Evolutionary conservation across 2,329 filamentous ascomycete genomes (phyloP).

Genomic region (Colletotrichum sansevieriae): DNA sequence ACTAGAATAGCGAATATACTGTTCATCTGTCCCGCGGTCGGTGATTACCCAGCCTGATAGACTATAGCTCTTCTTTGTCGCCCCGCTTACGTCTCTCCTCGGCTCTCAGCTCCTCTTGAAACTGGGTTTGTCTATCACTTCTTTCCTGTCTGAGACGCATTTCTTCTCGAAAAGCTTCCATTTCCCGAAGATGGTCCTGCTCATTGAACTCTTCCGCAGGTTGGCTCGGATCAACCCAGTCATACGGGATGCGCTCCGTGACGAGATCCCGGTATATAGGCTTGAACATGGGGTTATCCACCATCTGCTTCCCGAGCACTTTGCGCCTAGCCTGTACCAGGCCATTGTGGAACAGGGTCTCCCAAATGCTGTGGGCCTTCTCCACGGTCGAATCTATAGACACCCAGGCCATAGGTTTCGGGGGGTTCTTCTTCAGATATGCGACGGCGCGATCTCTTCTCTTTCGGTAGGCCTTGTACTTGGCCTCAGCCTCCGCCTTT

Average conservation of each 20-base stretch:
- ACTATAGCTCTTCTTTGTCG: conserved; percentile 34
- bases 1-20: conserved; percentile 11
- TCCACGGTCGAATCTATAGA: conserved; percentile 8
- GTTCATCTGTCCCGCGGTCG: no score
- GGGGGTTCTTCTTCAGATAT: conserved; percentile 34
- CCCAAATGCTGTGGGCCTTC: conserved; percentile 3
- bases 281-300: conserved; percentile 30
- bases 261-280: conserved; percentile 37
- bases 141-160: conserved; percentile 26
- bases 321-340: conserved; percentile 21
- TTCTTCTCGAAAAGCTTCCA: conserved; percentile 36
- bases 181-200: conserved; percentile 26
- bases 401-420: conserved; percentile 36
- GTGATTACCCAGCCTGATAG: no score
- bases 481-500: conserved; percentile 21
- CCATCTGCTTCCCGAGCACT: conserved; percentile 17
- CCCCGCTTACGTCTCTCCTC: conserved; percentile 25
- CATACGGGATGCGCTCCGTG: conserved; percentile 34
- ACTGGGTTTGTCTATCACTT: conserved; percentile 21
- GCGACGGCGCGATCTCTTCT: conserved; percentile 32
- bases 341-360: conserved; percentile 13
- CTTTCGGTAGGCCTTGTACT: conserved; percentile 37
- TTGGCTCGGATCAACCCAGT: conserved; percentile 35
- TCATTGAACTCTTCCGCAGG: conserved; percentile 13
- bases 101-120: conserved; percentile 28